Evolutionary conservation across 805 yeast genomes (phyloP).

Genomic region (Candida ipomoeae): DNA sequence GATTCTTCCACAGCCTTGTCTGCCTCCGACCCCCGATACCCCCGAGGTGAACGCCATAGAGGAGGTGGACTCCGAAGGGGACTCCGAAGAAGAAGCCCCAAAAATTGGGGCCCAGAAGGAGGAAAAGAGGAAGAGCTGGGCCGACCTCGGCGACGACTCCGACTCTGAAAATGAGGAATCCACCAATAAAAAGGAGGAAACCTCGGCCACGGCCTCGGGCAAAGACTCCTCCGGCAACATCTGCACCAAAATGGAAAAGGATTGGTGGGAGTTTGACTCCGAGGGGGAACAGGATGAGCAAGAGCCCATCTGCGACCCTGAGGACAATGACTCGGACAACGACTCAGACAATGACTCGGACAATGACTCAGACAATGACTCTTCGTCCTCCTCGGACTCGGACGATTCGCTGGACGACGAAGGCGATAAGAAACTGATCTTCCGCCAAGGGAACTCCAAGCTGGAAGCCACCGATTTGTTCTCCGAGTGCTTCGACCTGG

Average conservation of each 20-base stretch:
- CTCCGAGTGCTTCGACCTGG: constrained; percentile 2
- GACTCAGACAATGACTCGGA: background rate
- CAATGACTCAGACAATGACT: background rate
- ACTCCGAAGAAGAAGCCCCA: too few species aligned
- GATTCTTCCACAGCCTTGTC: too few species aligned
- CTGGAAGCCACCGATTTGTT: background rate
- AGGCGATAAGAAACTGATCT: background rate
- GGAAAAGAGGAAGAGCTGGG: too few species aligned
- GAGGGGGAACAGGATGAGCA: background rate
- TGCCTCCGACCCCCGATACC: too few species aligned
- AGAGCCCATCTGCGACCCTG: background rate
- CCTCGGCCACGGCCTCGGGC: too few species aligned
- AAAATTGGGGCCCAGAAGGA: too few species aligned
- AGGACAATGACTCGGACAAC: background rate
- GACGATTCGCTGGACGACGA: constrained; percentile 1
- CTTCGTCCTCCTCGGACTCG: background rate
- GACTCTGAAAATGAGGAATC: too few species aligned
- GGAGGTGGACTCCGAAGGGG: too few species aligned
- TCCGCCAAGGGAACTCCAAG: background rate
- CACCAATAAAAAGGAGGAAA: too few species aligned
- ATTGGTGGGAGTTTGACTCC: constrained; percentile 10
- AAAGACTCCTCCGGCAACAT: background rate
- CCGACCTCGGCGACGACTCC: too few species aligned
- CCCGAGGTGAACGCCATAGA: too few species aligned
- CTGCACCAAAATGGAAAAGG: constrained; percentile 5